phyloP scores from a whole-genome alignment of 768 basidiomycete genomes.

The Agrocybe praecox region DNA sequence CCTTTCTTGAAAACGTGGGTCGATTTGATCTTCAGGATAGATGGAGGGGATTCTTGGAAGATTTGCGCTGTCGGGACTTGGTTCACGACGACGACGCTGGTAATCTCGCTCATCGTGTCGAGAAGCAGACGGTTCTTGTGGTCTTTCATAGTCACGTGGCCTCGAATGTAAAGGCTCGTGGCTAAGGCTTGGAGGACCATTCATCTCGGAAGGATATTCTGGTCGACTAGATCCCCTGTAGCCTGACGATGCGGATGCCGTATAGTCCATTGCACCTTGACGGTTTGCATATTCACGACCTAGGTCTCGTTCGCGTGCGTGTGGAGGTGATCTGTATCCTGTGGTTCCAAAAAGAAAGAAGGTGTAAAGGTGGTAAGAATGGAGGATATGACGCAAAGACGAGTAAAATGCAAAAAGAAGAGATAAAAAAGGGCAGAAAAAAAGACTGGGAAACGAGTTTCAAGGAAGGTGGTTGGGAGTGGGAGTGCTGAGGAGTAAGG shows the following conservation, averaged over 20 bases:
- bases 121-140: background rate
- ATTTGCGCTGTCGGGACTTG: conserved; percentile 2
- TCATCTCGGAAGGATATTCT: background rate
- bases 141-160: background rate
- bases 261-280: conserved; percentile 10
- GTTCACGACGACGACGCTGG: conserved; percentile 13
- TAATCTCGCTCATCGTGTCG: conserved; percentile 11
- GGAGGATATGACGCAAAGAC: conserved; percentile 33
- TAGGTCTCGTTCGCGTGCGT: conserved; percentile 28
- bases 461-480: conserved; percentile 29
- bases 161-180: conserved; percentile 1
- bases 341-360: conserved; percentile 37
- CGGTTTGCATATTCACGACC: conserved; percentile 24
- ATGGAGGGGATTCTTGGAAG: conserved; percentile 2
- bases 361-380: conserved; percentile 37
- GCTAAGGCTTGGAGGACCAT: conserved; percentile 1
- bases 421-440: conserved; percentile 41
- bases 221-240: conserved; percentile 22
- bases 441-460: conserved; percentile 28
- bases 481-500: conserved; percentile 23
- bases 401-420: conserved; percentile 33
- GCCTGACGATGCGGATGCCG: conserved; percentile 5
- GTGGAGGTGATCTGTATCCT: conserved; percentile 51
- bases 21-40: conserved; percentile 1
- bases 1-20: conserved; percentile 1